Evolutionary conservation across 2,329 filamentous ascomycete genomes (phyloP).

Genomic region (Pseudocercospora fijiensis): DNA sequence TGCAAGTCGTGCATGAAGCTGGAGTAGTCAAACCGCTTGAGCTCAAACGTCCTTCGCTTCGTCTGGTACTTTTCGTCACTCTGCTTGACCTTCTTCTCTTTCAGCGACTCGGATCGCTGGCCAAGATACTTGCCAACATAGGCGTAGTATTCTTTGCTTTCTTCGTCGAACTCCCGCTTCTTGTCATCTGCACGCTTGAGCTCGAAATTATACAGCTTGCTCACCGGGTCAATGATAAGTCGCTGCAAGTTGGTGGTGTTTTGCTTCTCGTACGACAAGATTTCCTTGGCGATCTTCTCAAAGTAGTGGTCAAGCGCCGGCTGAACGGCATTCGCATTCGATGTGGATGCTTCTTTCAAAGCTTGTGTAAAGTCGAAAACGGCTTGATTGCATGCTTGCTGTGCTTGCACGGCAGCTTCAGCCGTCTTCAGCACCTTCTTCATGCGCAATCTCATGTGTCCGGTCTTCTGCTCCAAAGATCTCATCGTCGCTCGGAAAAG

Average conservation of each 20-base stretch:
- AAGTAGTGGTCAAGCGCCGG: slow-evolving; percentile 97
- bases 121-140: slow-evolving; percentile 96
- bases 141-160: slow-evolving; percentile 97
- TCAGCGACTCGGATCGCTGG: slow-evolving; percentile 90
- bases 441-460: slow-evolving; percentile 89
- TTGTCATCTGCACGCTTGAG: slow-evolving; percentile 98
- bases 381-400: slow-evolving; percentile 81
- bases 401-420: slow-evolving; percentile 80
- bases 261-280: slow-evolving; percentile 78
- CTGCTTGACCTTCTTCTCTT: slow-evolving; percentile 93
- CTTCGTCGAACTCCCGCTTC: slow-evolving; percentile 96
- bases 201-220: slow-evolving; percentile 87
- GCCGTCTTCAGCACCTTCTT: slow-evolving; percentile 94
- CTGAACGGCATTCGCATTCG: slow-evolving; percentile 94
- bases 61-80: slow-evolving; percentile 95
- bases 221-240: slow-evolving; percentile 91
- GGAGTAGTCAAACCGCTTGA: slow-evolving; percentile 97
- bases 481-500: slow-evolving; percentile 97
- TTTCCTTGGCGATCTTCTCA: slow-evolving; percentile 91
- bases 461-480: slow-evolving; percentile 91
- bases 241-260: slow-evolving; percentile 84
- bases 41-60: slow-evolving; percentile 90
- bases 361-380: slow-evolving; percentile 80
- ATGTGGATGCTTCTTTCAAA: slow-evolving; percentile 79
- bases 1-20: slow-evolving; percentile 99